Conservation (phyloP, 768 basidiomycete species). For the Crucibulum laeve region DNA sequence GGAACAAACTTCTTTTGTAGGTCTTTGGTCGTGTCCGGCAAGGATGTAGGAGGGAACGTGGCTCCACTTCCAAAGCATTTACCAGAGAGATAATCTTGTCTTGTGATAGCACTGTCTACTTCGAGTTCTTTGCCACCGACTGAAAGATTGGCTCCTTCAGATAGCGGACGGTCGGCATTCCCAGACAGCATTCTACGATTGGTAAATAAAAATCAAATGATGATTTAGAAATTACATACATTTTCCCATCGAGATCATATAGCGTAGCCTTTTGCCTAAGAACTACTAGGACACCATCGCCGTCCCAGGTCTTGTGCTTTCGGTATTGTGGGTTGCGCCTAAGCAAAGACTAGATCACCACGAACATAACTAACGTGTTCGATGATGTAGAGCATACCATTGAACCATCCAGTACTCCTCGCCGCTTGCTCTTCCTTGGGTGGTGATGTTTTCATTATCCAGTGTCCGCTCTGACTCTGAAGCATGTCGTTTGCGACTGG, state of each 20-base stretch:
- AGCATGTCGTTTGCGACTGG: conserved; percentile 25
- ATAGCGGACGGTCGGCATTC: conserved; percentile 36
- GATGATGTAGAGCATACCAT: conserved; percentile 43
- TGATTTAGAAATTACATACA: conserved; percentile 34
- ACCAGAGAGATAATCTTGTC: conserved; percentile 58
- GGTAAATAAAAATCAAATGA: conserved; percentile 1
- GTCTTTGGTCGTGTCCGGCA: conserved; percentile 11
- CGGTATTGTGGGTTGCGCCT: conserved; percentile 70
- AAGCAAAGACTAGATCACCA: not conserved
- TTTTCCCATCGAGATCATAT: conserved; percentile 60
- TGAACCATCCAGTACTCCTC: conserved; percentile 78
- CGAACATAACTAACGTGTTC: not conserved
- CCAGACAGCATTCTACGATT: conserved; percentile 44
- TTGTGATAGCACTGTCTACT: conserved; percentile 54
- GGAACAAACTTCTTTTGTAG: conserved; percentile 22
- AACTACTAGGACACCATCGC: conserved; percentile 64
- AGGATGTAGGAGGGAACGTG: conserved; percentile 9
- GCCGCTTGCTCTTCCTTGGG: not conserved
- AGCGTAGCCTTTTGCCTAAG: conserved; percentile 41
- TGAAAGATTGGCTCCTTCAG: conserved; percentile 29
- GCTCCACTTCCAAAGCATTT: conserved; percentile 48
- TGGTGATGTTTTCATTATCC: not conserved
- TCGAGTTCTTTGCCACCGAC: conserved; percentile 60
- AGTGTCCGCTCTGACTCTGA: conserved; percentile 8
- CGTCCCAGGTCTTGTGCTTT: conserved; percentile 93